Evolutionary conservation across 768 basidiomycete species (phyloP).

Genomic region (Amanita molliuscula): DNA sequence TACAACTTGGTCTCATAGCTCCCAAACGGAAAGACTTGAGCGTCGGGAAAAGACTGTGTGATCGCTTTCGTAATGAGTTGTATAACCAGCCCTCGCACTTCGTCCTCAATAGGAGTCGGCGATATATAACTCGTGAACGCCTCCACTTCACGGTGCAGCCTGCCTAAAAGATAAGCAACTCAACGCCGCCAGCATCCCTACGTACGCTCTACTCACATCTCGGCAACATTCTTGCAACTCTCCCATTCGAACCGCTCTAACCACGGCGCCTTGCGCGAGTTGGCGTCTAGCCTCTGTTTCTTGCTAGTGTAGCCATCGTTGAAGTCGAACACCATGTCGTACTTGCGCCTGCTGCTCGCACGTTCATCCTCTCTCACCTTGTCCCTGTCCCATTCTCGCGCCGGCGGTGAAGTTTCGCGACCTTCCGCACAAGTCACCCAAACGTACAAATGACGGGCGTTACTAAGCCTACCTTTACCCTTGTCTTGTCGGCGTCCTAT

Average conservation of each 20-base stretch:
- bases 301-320: slow-evolving; percentile 43
- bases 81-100: slow-evolving; percentile 68
- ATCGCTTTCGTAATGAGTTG: slow-evolving; percentile 60
- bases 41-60: slow-evolving; percentile 61
- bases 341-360: slow-evolving; percentile 32
- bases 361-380: slow-evolving; percentile 16
- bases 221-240: slow-evolving; percentile 64
- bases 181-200: slow-evolving; percentile 1
- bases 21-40: slow-evolving; percentile 79
- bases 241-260: slow-evolving; percentile 60
- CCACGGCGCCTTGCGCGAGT: slow-evolving; percentile 64
- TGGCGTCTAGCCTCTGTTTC: slow-evolving; percentile 40
- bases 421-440: neutral
- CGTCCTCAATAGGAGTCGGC: slow-evolving; percentile 78
- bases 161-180: slow-evolving; percentile 18
- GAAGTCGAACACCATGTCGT: slow-evolving; percentile 31
- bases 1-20: slow-evolving; percentile 92
- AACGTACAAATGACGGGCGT: neutral
- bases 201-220: slow-evolving; percentile 48
- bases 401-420: neutral
- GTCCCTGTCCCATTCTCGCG: slow-evolving; percentile 31
- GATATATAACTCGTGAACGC: slow-evolving; percentile 85
- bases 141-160: slow-evolving; percentile 80
- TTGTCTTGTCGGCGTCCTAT: neutral
- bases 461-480: slow-evolving; percentile 4